A percentile compares a stretch with the other conserved stretches of the same genome.
Evolutionary conservation across 2,329 filamentous ascomycete genomes (phyloP).

Genomic region (Neoscytalidium dimidiatum): DNA sequence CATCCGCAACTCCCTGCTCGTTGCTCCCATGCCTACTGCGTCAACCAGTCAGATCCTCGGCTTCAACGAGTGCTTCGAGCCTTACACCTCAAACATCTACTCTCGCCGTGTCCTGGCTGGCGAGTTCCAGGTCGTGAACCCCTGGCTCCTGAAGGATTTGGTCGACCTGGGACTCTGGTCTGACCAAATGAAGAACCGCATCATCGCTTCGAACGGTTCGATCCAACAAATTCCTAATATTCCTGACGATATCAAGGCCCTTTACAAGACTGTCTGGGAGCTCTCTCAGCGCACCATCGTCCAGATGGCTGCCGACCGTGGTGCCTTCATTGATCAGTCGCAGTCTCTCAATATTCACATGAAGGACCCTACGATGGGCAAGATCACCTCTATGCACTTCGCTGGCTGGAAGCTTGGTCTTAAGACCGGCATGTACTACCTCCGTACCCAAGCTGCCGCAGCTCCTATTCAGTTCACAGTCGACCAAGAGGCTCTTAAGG

Average conservation of each 20-base stretch:
- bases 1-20: slow-evolving; percentile 90
- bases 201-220: slow-evolving; percentile 94
- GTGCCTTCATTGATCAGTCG: slow-evolving; percentile 98
- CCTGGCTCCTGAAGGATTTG: slow-evolving; percentile 96
- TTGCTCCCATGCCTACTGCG: slow-evolving; percentile 97
- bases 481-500: slow-evolving; percentile 90
- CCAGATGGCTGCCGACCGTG: slow-evolving; percentile 97
- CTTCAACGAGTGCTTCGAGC: slow-evolving; percentile 99
- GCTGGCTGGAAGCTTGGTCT: slow-evolving; percentile 98
- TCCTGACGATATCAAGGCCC: slow-evolving; percentile 87
- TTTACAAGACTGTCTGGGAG: slow-evolving; percentile 99
- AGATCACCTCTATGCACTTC: slow-evolving; percentile 99
- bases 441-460: slow-evolving; percentile 94
- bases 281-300: slow-evolving; percentile 94
- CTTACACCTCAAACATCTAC: slow-evolving; percentile 99
- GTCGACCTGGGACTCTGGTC: slow-evolving; percentile 98
- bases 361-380: slow-evolving; percentile 99
- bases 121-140: slow-evolving; percentile 99
- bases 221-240: slow-evolving; percentile 98
- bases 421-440: slow-evolving; percentile 99
- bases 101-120: slow-evolving; percentile 95
- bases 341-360: slow-evolving; percentile 99
- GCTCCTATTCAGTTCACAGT: slow-evolving; percentile 99
- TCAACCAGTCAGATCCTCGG: slow-evolving; percentile 97
- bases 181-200: slow-evolving; percentile 99